Base-by-base conservation (phyloP, 345 rosid genomes). In the Moricandia moricandioides region DNA sequence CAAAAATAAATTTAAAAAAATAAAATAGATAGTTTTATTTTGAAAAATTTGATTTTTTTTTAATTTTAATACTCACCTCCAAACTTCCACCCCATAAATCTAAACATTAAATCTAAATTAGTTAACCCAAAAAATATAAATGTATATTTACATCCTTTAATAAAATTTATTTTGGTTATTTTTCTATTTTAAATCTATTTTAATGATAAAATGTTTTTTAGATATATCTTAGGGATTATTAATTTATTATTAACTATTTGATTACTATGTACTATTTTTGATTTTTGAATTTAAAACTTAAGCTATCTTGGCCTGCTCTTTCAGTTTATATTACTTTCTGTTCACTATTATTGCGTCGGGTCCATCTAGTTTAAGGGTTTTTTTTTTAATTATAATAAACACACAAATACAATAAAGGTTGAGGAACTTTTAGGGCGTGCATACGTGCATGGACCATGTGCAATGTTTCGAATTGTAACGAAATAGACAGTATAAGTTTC, bases 381-480 rank as follows among this genome's bases (percentile, higher is more conserved):
- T 72, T 68, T 60, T 78, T 63, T 35, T 59, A 67, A 51, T 66
- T 18, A 31, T 72, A 77, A 67, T 2, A 78, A 65, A 64, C 62
- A 70, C 74, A 55, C 66, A 27, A 43, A 64, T 37, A 43, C 24
- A 24, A 70, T 6, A 56, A 13, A 68, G 56, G 8, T 65, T 12
- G 62, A 31, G 6, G 39, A 34, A 78, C 74, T 79, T 79, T 79
- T 62, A 56, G 66, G 74, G 78, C 82, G 74, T 73, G 82, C 82
- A 7, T 79, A 68, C 78, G 78, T 79, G 82, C 82, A 79, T 73
- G 82, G 82, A 79, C 82, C 82, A 79, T 79, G 69, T 78, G 69
- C 60, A 51, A 16, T 55, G 74, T 73, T 62, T 67, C 33, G 33
- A 62, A 61, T 62, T 11, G 72, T 72, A 54, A 72, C 47, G 70